Evolutionary conservation across 306 rosid species (phyloP).

Genomic region (Quercus parvula): DNA sequence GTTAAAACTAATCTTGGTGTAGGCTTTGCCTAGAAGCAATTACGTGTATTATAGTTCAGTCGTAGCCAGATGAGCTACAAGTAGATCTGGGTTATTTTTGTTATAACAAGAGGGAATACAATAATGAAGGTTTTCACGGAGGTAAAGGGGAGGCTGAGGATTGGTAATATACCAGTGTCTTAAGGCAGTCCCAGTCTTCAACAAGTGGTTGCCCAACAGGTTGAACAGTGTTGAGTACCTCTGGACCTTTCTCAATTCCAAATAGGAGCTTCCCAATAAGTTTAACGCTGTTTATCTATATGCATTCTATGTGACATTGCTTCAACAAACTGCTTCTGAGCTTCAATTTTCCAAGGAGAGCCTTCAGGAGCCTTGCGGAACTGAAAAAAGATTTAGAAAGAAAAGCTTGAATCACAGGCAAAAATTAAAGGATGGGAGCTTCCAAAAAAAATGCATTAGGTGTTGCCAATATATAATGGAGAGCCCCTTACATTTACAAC

Average conservation of each 20-base stretch:
- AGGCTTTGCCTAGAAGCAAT: background rate
- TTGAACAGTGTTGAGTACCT: slow-evolving; percentile 52
- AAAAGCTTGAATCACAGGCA: slow-evolving; percentile 13
- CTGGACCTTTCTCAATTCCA: slow-evolving; percentile 73
- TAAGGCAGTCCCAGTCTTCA: slow-evolving; percentile 86
- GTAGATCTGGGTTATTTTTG: background rate
- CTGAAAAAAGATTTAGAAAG: slow-evolving; percentile 39
- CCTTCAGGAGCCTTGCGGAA: slow-evolving; percentile 86
- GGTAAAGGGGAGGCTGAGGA: background rate
- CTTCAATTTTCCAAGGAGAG: slow-evolving; percentile 59
- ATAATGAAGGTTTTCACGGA: background rate
- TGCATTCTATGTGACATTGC: slow-evolving; percentile 89
- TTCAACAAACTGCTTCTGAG: slow-evolving; percentile 80
- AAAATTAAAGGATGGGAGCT: background rate
- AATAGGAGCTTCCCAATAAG: slow-evolving; percentile 76
- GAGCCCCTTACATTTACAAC: background rate
- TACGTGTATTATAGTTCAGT: background rate
- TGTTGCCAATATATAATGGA: background rate
- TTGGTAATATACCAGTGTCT: slow-evolving; percentile 48
- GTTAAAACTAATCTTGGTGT: background rate
- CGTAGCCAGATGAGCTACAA: background rate
- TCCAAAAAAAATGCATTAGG: background rate
- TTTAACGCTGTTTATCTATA: slow-evolving; percentile 67
- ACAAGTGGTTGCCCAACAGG: slow-evolving; percentile 72
- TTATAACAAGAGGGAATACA: background rate